Percentiles rank a stretch among this genome's conserved stretches.
phyloP scores from a whole-genome alignment of 805 yeast species.

The Spencermartinsiella europaea region DNA sequence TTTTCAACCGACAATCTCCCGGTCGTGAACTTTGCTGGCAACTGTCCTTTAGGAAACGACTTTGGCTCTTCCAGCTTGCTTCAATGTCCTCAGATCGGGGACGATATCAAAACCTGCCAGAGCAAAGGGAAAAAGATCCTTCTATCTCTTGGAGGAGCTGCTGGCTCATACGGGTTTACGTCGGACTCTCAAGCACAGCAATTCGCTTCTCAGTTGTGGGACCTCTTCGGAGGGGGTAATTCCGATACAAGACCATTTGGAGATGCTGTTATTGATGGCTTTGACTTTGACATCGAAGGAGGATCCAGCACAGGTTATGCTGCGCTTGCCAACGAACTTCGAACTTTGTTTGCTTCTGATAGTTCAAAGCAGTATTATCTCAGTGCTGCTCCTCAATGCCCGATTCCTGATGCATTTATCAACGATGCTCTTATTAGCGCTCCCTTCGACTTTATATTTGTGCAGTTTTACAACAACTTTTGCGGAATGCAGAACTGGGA shows the following conservation, averaged over 20 bases:
- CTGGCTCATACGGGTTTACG: conserved; percentile 47
- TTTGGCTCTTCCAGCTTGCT: conserved; percentile 35
- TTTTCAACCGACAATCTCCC: conserved; percentile 37
- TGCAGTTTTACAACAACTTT: conserved; percentile 63
- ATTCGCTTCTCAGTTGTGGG: conserved; percentile 42
- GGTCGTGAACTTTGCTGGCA: conserved; percentile 54
- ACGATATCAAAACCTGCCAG: conserved; percentile 72
- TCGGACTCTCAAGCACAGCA: conserved; percentile 42
- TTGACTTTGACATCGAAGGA: conserved; percentile 57
- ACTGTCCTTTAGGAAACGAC: conserved; percentile 33
- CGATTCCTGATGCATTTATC: conserved; percentile 50
- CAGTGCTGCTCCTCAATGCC: conserved; percentile 68
- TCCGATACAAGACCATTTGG: conserved; percentile 41
- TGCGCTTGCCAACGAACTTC: conserved; percentile 38
- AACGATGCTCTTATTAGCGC: conserved; percentile 40
- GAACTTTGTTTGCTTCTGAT: conserved; percentile 23
- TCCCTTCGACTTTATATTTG: conserved; percentile 52
- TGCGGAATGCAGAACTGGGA: conserved; percentile 33
- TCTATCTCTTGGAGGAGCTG: conserved; percentile 56
- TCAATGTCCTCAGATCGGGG: conserved; percentile 43
- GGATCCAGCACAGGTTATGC: conserved; percentile 45
- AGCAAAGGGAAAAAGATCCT: conserved; percentile 62
- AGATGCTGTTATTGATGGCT: conserved; percentile 58
- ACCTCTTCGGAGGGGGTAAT: conserved; percentile 42
- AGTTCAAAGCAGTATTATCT: conserved; percentile 43